Evolutionary conservation across 2,329 filamentous ascomycete species (phyloP).

Genomic region (Calcarisporium arbuscula): DNA sequence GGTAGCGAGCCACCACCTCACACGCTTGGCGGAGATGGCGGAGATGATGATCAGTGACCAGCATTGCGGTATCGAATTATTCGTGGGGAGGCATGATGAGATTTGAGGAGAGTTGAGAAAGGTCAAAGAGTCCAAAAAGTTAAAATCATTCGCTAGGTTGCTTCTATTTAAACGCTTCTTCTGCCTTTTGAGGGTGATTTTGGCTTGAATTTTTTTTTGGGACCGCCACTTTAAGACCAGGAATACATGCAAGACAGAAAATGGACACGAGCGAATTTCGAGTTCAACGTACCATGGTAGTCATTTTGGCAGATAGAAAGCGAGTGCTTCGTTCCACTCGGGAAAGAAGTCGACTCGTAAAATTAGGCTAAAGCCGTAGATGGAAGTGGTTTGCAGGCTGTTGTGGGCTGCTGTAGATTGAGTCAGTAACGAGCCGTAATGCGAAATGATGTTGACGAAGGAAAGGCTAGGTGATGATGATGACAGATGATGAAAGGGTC

Average conservation of each 20-base stretch:
- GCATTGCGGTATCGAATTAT: no score
- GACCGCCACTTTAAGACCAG: background rate
- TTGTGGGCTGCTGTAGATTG: background rate
- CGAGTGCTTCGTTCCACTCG: conserved; percentile 14
- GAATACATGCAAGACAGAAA: background rate
- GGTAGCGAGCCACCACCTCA: no score
- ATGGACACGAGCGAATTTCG: background rate
- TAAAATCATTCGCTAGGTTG: no score
- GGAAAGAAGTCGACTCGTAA: conserved; percentile 13
- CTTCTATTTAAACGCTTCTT: no score
- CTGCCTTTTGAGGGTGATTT: no score
- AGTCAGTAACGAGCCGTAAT: background rate
- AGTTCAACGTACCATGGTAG: conserved; percentile 41
- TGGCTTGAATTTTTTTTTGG: no score
- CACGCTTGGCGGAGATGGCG: no score
- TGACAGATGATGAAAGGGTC: background rate
- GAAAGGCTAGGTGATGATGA: background rate
- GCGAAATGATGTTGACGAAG: background rate
- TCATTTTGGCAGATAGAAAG: conserved; percentile 31
- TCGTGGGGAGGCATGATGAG: no score
- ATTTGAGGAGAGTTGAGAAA: no score
- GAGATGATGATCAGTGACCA: no score
- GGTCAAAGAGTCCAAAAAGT: no score
- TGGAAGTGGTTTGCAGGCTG: background rate
- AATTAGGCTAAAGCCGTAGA: no score